These are phyloP conservation scores for Alternaria ventricosa DNA, from an alignment of 2,329 filamentous ascomycete genomes.

Conservation along the genomic window DNA sequence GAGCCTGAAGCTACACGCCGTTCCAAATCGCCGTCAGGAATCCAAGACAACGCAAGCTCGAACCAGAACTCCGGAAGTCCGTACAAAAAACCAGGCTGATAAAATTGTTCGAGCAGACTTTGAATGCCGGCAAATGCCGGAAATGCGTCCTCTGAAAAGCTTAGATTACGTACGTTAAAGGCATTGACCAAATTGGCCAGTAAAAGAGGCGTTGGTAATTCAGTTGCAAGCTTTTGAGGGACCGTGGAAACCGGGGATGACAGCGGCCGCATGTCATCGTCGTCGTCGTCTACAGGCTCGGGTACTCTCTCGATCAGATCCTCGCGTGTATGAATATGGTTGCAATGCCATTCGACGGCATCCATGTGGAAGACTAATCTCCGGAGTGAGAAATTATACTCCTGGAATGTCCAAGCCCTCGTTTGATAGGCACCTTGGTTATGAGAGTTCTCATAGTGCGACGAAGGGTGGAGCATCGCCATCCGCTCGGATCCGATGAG, in stretches of 20 bases:
- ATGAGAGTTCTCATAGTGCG: too few species aligned
- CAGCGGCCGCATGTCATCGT: too few species aligned
- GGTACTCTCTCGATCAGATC: too few species aligned
- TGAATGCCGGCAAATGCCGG: not conserved
- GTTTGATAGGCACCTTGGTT: not conserved
- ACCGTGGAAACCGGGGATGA: too few species aligned
- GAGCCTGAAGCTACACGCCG: not conserved
- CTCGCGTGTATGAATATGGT: not conserved
- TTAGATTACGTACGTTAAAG: not conserved
- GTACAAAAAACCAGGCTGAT: not conserved
- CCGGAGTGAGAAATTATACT: not conserved
- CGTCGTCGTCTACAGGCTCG: too few species aligned
- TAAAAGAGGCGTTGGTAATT: not conserved
- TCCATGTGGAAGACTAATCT: not conserved
- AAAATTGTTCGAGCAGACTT: not conserved
- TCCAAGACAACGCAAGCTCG: not conserved
- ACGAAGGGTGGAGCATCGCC: not conserved
- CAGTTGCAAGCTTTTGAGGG: not conserved
- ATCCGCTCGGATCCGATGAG: accelerated
- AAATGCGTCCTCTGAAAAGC: not conserved
- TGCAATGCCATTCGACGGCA: not conserved
- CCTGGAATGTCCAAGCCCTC: not conserved
- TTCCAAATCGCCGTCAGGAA: not conserved
- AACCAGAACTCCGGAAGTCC: not conserved
- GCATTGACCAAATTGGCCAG: not conserved